Percentiles rank a stretch among this genome's conserved stretches.
Evolutionary conservation across 2,329 filamentous ascomycete genomes (phyloP).

Genomic region (Talaromyces pinophilus): DNA sequence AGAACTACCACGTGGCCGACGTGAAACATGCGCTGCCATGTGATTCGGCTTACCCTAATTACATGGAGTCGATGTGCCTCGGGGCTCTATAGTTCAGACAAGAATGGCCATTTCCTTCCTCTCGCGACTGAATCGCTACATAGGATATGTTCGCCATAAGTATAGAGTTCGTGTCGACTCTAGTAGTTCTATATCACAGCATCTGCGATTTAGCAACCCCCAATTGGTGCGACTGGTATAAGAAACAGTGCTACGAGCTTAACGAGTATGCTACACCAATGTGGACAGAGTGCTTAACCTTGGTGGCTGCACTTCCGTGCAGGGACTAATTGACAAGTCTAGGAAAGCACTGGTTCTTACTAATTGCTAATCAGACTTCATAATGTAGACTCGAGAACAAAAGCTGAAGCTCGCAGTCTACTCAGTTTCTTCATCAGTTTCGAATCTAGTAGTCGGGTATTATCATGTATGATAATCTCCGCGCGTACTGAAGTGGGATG

Average conservation of each 20-base stretch:
- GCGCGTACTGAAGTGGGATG: neutral
- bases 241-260: neutral
- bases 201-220: neutral
- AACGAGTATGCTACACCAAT: neutral
- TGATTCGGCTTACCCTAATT: slow-evolving; percentile 1
- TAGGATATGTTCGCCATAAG: neutral
- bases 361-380: neutral
- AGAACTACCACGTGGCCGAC: neutral
- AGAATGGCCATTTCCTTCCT: neutral
- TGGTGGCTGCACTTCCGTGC: neutral
- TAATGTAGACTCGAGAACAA: neutral
- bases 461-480: neutral
- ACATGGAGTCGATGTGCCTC: neutral
- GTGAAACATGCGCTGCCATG: neutral
- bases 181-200: neutral
- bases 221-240: neutral
- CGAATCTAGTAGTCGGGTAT: neutral
- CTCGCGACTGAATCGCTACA: neutral
- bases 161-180: neutral
- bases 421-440: neutral
- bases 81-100: neutral
- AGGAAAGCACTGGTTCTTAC: neutral
- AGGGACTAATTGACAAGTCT: neutral
- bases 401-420: neutral
- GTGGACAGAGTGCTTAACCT: neutral